Base-by-base conservation (phyloP, 2,329 filamentous ascomycete species). In the Dendryphion nanum region DNA sequence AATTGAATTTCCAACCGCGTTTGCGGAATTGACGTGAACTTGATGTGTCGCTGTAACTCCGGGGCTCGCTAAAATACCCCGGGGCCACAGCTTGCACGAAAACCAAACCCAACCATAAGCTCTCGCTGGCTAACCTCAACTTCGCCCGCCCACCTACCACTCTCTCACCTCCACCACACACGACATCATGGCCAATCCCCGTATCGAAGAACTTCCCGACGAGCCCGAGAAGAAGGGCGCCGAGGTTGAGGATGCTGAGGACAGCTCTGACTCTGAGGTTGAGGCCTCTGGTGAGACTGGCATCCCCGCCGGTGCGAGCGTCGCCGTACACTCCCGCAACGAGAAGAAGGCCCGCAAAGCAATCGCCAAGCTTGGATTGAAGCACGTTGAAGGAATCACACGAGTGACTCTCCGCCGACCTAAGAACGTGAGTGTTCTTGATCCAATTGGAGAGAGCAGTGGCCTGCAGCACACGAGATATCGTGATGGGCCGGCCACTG, bases 301-400 rank as follows among this genome's bases (percentile, higher is more conserved):
- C 69, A 82, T 85, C 60, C 89, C 91, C 68, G 85, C 86, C 56
- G 93, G 91, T 67, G 87, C 89, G 64, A 82, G 85, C 52, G 86
- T 91, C 66, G 82, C 93, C 62, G 85, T 98, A 66, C 91, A 97
- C 82, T 95, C 89, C 68, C 89, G 93, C 73, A 97, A 97, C 78
- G 93, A 98, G 86, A 98, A 98, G 87, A 98, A 98, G 85, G 94
- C 93, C 63, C 86, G 93, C 76, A 98, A 98, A 83, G 89, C 90
- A 66, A 95, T 98, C 70, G 87, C 89, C 73, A 98, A 98, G 84
- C 83, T 97, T 67, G 90, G 95, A 69, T 78, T 98, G 69, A 93
- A 89, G 80, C 89, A 91, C 67, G 86, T 98, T 57, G 86, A 87
- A 65, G 94, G 93, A 69, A 98, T 98, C 74, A 98, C 93, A 64